A percentile compares a stretch with the other conserved stretches of the same genome.
Conservation (phyloP, 352 stramenopile genomes). For the Blastocystis sp. region DNA sequence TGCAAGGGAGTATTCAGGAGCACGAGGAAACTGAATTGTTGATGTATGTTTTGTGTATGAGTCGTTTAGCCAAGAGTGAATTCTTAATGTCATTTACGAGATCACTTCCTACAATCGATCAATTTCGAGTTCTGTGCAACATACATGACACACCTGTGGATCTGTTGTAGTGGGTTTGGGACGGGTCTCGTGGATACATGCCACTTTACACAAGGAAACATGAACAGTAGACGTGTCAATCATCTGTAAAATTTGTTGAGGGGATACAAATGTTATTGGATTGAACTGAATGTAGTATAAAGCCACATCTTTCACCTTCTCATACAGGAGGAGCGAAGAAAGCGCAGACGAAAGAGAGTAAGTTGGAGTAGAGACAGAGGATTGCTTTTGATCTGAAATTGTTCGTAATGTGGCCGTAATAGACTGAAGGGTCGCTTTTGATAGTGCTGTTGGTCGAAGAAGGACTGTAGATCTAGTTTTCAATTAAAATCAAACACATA, state of each 20-base stretch:
- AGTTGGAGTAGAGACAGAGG: not conserved
- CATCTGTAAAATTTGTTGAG: no score
- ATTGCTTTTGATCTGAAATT: not conserved
- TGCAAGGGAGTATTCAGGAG: not conserved
- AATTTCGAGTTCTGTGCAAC: not conserved
- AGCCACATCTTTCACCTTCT: not conserved
- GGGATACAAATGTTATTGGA: not conserved
- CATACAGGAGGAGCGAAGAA: not conserved
- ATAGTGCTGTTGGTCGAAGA: not conserved
- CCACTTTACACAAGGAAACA: no score
- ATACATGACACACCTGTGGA: no score
- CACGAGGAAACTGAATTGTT: not conserved
- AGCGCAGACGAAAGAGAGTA: not conserved
- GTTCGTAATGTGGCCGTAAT: not conserved
- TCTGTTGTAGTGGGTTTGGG: no score
- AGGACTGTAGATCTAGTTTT: not conserved
- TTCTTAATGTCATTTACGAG: not conserved
- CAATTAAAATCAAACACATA: not conserved
- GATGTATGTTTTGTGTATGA: not conserved
- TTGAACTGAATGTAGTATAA: not conserved
- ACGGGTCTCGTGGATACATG: no score
- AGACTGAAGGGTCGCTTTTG: conserved; percentile 10
- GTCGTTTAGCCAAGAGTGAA: conserved; percentile 14
- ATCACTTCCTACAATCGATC: not conserved
- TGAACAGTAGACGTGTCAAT: no score